Percentiles rank a stretch among this genome's conserved stretches.
These are phyloP conservation scores for Trichoderma orchidacearum DNA, from an alignment of 495 filamentous ascomycete genomes.

Conservation along the genomic window DNA sequence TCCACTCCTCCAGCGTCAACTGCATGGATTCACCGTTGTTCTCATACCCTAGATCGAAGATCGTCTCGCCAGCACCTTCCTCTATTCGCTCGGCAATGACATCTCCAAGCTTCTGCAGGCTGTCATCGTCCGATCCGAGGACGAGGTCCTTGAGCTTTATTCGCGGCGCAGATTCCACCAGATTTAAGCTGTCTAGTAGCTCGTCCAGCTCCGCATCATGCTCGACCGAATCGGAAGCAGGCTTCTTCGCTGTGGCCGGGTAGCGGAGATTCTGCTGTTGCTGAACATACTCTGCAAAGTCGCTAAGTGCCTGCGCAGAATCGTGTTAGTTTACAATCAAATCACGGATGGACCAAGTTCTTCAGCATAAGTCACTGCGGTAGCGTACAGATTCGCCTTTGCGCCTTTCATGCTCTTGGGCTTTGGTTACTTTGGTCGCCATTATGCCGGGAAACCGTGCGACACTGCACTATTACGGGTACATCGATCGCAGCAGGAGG, in stretches of 20 bases:
- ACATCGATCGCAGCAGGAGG: background rate
- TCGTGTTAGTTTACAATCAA: conserved; percentile 3
- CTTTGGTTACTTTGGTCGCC: conserved; percentile 43
- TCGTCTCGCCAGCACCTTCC: conserved; percentile 79
- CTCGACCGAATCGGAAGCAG: conserved; percentile 20
- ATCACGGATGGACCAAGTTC: background rate
- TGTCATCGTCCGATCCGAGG: conserved; percentile 43
- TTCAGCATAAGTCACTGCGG: background rate
- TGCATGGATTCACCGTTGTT: conserved; percentile 86
- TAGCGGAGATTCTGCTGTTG: conserved; percentile 66
- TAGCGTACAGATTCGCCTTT: conserved; percentile 67
- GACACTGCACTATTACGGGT: background rate
- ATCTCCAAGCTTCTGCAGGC: conserved; percentile 40
- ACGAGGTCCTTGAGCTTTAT: conserved; percentile 66
- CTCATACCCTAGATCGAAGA: conserved; percentile 89
- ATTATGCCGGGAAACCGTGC: conserved; percentile 21
- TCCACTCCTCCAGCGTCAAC: conserved; percentile 67
- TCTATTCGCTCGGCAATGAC: conserved; percentile 55
- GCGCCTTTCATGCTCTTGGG: conserved; percentile 54
- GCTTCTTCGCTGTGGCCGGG: conserved; percentile 18
- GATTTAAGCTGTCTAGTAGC: conserved; percentile 74
- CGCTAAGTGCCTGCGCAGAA: conserved; percentile 61
- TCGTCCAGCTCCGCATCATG: conserved; percentile 83
- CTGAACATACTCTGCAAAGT: conserved; percentile 96
- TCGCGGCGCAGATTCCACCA: conserved; percentile 59